Evolutionary conservation across 768 basidiomycete species (phyloP).

Genomic region (Strobilomyces echinocephalus): DNA sequence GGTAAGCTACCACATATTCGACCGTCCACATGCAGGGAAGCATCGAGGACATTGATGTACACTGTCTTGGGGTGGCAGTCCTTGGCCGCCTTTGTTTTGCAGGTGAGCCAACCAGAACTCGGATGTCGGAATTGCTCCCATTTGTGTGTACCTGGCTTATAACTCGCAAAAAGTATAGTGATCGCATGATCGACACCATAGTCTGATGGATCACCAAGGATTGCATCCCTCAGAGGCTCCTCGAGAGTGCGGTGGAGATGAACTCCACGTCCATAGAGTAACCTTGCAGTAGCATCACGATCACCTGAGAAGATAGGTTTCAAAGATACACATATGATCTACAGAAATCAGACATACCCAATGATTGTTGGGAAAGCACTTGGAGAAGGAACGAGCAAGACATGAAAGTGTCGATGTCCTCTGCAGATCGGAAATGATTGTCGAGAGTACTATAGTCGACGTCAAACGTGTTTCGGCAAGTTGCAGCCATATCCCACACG

Average conservation of each 20-base stretch:
- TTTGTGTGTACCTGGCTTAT: conserved; percentile 2
- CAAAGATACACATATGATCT: no score
- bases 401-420: neutral
- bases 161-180: neutral
- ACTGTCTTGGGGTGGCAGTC: neutral
- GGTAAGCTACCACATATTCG: neutral
- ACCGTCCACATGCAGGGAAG: conserved; percentile 17
- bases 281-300: neutral
- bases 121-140: conserved; percentile 5
- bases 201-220: neutral
- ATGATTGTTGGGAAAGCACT: no score
- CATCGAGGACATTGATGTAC: conserved; percentile 11
- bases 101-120: conserved; percentile 16
- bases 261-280: conserved; percentile 18
- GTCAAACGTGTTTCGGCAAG: neutral
- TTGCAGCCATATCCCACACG: neutral
- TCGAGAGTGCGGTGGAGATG: conserved; percentile 22
- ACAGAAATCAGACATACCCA: neutral
- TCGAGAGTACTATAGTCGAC: neutral
- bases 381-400: conserved; percentile 24
- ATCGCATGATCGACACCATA: conserved; percentile 14
- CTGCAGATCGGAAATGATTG: no score
- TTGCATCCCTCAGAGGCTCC: neutral
- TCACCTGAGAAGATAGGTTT: no score
- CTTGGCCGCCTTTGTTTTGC: neutral